Conservation (phyloP, 192 early-diverging fungal species). For the Coemansia sp. region DNA sequence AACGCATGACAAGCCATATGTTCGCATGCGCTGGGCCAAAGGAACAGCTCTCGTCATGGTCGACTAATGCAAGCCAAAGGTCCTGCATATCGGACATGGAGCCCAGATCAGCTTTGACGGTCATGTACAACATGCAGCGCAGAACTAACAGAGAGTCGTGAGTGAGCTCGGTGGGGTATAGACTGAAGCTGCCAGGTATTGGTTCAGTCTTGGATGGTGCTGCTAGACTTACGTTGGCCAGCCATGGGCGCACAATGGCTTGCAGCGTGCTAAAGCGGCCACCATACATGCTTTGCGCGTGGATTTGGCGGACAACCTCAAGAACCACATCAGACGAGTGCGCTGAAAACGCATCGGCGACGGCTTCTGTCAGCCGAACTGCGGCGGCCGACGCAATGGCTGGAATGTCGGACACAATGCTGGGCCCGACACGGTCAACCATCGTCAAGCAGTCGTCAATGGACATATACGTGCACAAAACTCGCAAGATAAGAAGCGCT, state of each 20-base stretch:
- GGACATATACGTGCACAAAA: constrained; percentile 28
- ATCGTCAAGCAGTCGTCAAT: constrained; percentile 11
- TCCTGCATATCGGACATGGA: constrained; percentile 29
- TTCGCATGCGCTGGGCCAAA: constrained; percentile 5
- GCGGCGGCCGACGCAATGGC: constrained; percentile 35
- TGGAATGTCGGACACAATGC: constrained; percentile 45
- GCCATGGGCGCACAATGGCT: constrained; percentile 32
- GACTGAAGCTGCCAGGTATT: background rate
- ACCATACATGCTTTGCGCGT: constrained; percentile 18
- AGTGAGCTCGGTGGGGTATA: constrained; percentile 29
- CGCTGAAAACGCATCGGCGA: constrained; percentile 28
- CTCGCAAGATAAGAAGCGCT: constrained; percentile 40
- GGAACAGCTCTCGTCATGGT: background rate
- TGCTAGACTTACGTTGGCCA: constrained; percentile 28
- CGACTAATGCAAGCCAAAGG: constrained; percentile 40
- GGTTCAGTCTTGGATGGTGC: background rate
- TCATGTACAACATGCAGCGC: constrained; percentile 50
- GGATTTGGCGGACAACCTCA: constrained; percentile 44
- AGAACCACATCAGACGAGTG: constrained; percentile 25
- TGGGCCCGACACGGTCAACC: constrained; percentile 44
- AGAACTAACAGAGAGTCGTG: constrained; percentile 40
- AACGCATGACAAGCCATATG: constrained; percentile 36
- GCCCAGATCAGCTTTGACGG: constrained; percentile 16
- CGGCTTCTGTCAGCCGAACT: constrained; percentile 10
- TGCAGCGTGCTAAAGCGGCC: constrained; percentile 17